phyloP scores from a whole-genome alignment of 352 stramenopile genomes.

The Globisporangium nodosum region DNA sequence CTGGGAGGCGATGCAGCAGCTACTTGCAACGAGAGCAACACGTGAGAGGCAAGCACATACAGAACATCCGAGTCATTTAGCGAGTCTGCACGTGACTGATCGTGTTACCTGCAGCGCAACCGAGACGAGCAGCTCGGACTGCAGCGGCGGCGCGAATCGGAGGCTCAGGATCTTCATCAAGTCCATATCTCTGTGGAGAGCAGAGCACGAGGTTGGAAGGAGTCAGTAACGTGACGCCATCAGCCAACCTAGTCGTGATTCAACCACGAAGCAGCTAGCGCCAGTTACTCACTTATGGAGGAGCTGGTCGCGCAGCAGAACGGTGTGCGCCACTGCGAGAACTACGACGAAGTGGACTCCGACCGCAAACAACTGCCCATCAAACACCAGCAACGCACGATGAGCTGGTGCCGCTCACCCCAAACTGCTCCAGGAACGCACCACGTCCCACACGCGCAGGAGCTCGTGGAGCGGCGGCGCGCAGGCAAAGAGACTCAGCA shows the following conservation, averaged over 20 bases:
- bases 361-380: slow-evolving; percentile 77
- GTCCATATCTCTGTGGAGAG: slow-evolving; percentile 62
- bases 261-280: neutral
- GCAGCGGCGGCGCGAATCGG: slow-evolving; percentile 68
- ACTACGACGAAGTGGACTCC: slow-evolving; percentile 90
- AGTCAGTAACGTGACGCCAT: neutral
- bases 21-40: slow-evolving; percentile 8
- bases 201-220: neutral
- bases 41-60: neutral
- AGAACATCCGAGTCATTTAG: too few relatives aligned
- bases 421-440: slow-evolving; percentile 16
- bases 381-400: neutral
- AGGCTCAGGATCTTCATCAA: slow-evolving; percentile 88
- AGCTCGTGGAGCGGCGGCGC: slow-evolving; percentile 85
- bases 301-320: slow-evolving; percentile 81
- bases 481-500: slow-evolving; percentile 89
- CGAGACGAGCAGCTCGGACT: slow-evolving; percentile 82
- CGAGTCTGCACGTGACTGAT: too few relatives aligned
- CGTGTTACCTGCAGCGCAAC: slow-evolving; percentile 58
- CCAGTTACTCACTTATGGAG: slow-evolving; percentile 52
- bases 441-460: slow-evolving; percentile 89
- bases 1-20: slow-evolving; percentile 80
- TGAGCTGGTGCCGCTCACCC: neutral
- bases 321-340: slow-evolving; percentile 83
- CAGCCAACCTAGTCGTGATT: neutral